Percentiles rank a stretch among this genome's conserved stretches.
Conservation (phyloP, 2,329 filamentous ascomycete species). For the Peltaster fructicola region DNA sequence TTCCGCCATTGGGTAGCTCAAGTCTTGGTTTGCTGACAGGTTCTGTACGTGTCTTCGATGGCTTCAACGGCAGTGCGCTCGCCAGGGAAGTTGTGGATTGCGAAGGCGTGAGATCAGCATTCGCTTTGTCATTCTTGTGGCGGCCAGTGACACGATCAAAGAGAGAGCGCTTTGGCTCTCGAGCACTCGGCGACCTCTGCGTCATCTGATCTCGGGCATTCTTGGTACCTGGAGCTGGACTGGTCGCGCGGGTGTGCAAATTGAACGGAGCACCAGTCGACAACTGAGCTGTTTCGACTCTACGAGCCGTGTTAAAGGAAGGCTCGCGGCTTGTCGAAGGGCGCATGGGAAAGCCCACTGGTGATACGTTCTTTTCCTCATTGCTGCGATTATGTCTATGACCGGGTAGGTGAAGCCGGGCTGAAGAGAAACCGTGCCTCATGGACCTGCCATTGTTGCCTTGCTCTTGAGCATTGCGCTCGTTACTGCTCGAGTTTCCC, state of each 20-base stretch:
- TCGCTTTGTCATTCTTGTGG: slow-evolving; percentile 26
- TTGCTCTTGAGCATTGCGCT: slow-evolving; percentile 11
- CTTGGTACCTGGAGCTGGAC: slow-evolving; percentile 61
- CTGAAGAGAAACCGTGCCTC: slow-evolving; percentile 29
- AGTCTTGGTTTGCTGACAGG: slow-evolving; percentile 9
- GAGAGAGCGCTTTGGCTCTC: slow-evolving; percentile 31
- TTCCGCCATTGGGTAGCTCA: slow-evolving; percentile 7
- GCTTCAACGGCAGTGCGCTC: slow-evolving; percentile 17
- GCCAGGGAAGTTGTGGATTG: slow-evolving; percentile 21
- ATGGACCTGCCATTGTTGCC: slow-evolving; percentile 15
- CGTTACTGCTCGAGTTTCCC: no score
- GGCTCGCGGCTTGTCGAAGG: slow-evolving; percentile 65
- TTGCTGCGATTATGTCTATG: slow-evolving; percentile 52
- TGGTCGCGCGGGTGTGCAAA: slow-evolving; percentile 48
- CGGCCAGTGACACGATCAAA: slow-evolving; percentile 36
- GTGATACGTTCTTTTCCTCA: slow-evolving; percentile 32
- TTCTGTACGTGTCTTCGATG: slow-evolving; percentile 10
- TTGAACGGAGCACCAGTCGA: no score
- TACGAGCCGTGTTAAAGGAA: slow-evolving; percentile 35
- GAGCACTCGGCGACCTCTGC: slow-evolving; percentile 40
- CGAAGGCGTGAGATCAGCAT: slow-evolving; percentile 20
- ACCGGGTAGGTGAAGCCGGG: slow-evolving; percentile 46
- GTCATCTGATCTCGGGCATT: slow-evolving; percentile 33
- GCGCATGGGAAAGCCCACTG: slow-evolving; percentile 38
- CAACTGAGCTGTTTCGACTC: slow-evolving; percentile 28